Base-by-base conservation (phyloP, 352 stramenopile genomes). In the Phytophthora europaea region DNA sequence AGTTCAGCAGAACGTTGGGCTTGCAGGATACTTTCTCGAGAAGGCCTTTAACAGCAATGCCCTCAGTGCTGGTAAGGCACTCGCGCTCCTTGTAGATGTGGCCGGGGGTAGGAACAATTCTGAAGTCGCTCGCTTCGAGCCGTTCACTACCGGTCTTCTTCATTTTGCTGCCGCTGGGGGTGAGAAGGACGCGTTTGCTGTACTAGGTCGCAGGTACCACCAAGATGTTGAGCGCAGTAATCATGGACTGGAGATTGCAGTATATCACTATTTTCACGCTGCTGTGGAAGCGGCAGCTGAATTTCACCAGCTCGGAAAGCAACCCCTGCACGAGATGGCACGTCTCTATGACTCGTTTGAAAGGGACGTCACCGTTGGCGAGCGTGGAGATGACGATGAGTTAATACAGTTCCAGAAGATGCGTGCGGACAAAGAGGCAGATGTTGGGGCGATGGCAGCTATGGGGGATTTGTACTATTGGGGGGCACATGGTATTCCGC, bases 391-490 rank as follows among this genome's bases (percentile, higher is more conserved):
- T 53, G 78, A 98, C 53, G 93, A 98, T 63, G 89, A 95, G 59
- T 60, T 92, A 16, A 96, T 98, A 47, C 87, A 97, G 60, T 95
- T 93, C 53, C 93, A 97, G 65, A 86, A 92, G 34, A 67, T 95
- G 31, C 82, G 80, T 2, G 93, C 93, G 2, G 86, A 97, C 51
- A 75, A 91, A 55, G 80, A 89, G 23, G 89, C 89, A 20, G 86
- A 98, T 59, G 66, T 94, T 1, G 76, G 81, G 2, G 83, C 93
- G 0, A 94, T 98, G 82, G 70, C 90, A 2, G 83, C 82, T 10
- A 95, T 98, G 88, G 93, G 91, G 0, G 92, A 97, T 50, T 62
- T 98, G 18, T 95, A 96, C 55, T 98, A 98, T 65, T 98, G 91
- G 87, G 93, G 93, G 4, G 81, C 87, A 6, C 82, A 89, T 13